Evolutionary conservation across 306 rosid genomes (phyloP).

Genomic region (Elaeagnus macrophylla): DNA sequence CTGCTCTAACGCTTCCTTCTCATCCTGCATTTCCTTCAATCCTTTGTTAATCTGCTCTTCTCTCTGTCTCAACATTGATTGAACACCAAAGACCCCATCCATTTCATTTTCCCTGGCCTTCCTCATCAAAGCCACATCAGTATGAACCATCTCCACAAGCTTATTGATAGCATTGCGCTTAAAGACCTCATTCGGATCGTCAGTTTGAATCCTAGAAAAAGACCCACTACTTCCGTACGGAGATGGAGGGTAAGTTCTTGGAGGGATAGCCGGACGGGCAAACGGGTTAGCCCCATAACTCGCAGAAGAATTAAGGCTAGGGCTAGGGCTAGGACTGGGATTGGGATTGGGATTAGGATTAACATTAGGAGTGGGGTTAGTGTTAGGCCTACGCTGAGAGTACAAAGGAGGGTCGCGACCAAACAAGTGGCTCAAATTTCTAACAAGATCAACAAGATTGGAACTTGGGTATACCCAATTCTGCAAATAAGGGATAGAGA

Average conservation of each 20-base stretch:
- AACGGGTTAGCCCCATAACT: constrained; percentile 10
- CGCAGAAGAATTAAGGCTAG: constrained; percentile 12
- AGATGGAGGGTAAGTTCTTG: constrained; percentile 63
- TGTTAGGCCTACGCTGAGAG: constrained; percentile 58
- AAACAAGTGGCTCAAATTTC: constrained; percentile 36
- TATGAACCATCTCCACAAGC: constrained; percentile 67
- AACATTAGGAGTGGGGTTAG: constrained; percentile 18
- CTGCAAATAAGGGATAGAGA: constrained; percentile 58
- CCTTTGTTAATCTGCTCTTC: constrained; percentile 49
- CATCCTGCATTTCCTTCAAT: constrained; percentile 65
- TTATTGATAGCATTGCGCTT: constrained; percentile 59
- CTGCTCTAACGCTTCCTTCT: constrained; percentile 84
- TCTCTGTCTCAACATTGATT: constrained; percentile 55
- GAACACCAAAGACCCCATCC: constrained; percentile 61
- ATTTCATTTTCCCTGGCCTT: constrained; percentile 59
- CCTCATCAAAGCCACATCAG: constrained; percentile 43
- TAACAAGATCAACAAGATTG: constrained; percentile 54
- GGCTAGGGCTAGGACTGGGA: constrained; percentile 26
- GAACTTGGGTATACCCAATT: constrained; percentile 76
- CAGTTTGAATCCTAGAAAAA: constrained; percentile 34
- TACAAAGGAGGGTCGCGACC: constrained; percentile 76
- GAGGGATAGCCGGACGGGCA: constrained; percentile 41
- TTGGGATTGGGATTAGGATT: constrained; percentile 13
- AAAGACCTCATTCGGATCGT: constrained; percentile 61
- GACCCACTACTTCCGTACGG: constrained; percentile 45